Evolutionary conservation across 495 filamentous ascomycete species (phyloP).

Genomic region (Neurospora hispaniola): DNA sequence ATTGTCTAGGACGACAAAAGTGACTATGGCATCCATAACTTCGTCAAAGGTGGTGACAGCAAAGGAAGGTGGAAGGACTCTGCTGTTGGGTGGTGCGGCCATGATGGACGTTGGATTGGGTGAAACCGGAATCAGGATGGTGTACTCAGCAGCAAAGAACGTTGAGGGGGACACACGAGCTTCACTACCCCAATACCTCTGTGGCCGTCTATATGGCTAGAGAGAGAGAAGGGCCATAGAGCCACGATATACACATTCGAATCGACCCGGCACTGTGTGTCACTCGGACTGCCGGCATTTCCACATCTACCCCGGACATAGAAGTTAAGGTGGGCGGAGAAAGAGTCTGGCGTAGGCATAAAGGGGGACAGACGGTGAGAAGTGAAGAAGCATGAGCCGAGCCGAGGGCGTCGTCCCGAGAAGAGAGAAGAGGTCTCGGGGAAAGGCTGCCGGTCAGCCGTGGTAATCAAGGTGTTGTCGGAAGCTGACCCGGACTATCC

Average conservation of each 20-base stretch:
- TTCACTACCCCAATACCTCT: background rate
- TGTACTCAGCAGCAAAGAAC: background rate
- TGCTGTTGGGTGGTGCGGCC: background rate
- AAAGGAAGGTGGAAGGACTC: background rate
- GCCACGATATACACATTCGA: background rate
- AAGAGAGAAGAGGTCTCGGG: background rate
- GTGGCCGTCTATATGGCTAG: background rate
- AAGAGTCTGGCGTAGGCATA: background rate
- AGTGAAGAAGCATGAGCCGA: background rate
- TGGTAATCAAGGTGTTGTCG: background rate
- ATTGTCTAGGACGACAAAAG: background rate
- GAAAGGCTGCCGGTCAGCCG: background rate
- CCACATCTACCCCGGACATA: background rate
- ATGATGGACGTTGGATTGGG: background rate
- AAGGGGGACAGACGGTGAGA: background rate
- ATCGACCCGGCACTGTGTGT: background rate
- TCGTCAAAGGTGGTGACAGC: background rate
- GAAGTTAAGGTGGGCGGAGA: background rate
- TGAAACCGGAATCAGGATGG: background rate
- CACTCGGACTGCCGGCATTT: background rate
- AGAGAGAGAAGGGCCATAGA: background rate
- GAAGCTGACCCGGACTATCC: background rate
- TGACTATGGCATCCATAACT: background rate
- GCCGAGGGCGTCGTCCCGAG: background rate
- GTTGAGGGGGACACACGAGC: background rate